phyloP scores from a whole-genome alignment of 1,284 basidiomycete species.

The Cryptococcus floricola region DNA sequence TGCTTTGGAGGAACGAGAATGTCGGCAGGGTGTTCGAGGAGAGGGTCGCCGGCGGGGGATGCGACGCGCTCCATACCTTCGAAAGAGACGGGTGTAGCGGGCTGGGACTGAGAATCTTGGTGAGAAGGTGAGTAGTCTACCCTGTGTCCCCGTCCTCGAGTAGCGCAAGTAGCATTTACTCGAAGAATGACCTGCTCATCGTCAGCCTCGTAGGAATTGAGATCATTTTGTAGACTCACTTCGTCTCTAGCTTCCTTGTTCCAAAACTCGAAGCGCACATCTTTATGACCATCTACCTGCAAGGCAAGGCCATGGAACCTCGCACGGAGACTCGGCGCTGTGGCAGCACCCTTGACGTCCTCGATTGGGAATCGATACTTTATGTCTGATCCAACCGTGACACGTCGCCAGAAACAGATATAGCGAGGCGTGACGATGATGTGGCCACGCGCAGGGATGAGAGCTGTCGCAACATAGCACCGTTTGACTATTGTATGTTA shows the following conservation, averaged over 20 bases:
- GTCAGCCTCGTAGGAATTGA: too few species aligned
- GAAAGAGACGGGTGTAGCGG: slow-evolving; percentile 9
- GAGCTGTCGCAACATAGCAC: slow-evolving; percentile 35
- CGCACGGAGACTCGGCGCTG: slow-evolving; percentile 42
- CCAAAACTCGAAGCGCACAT: slow-evolving; percentile 57
- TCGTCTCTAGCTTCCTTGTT: slow-evolving; percentile 53
- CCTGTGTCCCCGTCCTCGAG: too few species aligned
- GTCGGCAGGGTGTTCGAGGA: slow-evolving; percentile 24
- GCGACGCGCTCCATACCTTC: neutral
- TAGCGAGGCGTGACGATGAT: slow-evolving; percentile 43
- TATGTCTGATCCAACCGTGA: slow-evolving; percentile 38
- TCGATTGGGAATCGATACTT: slow-evolving; percentile 56
- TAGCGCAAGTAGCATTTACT: too few species aligned
- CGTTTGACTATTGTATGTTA: slow-evolving; percentile 36
- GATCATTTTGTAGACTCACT: slow-evolving; percentile 25
- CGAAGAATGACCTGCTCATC: too few species aligned
- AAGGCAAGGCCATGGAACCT: slow-evolving; percentile 55
- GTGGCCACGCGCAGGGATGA: slow-evolving; percentile 45
- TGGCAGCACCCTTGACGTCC: slow-evolving; percentile 52
- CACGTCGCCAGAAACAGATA: slow-evolving; percentile 48
- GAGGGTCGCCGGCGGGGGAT: neutral
- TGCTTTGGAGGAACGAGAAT: slow-evolving; percentile 35
- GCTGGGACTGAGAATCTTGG: neutral
- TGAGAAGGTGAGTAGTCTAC: too few species aligned
- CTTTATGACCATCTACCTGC: slow-evolving; percentile 54